Evolutionary conservation across 2,329 filamentous ascomycete genomes (phyloP), one percentile per base, ranked within the genome.

Genomic region (Colletotrichum paranaense): DNA sequence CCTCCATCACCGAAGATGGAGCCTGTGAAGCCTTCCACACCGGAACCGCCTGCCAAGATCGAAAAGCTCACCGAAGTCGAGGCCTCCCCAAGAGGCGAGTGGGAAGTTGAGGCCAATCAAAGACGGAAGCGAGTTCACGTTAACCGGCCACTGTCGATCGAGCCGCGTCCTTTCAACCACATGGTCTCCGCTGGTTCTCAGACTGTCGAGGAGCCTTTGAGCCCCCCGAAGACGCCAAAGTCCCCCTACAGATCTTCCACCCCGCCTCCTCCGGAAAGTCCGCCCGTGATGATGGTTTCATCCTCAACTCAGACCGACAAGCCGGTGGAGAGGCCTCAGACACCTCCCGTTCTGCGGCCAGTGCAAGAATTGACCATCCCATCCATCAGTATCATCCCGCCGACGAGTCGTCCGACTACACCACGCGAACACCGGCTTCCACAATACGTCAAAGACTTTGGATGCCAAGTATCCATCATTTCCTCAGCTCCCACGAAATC

Each of bases 331-430:
- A 74, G 78, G 68, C 69, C 75, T 35, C 53, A 65, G 24, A 49
- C 55, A 26, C 59, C 56, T 12, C 80, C 77, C 4, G n/a, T 52
- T 6, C 5, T 46, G 42, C 62, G 28, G 42, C 68, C 68, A 3
- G 35, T 62, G 9, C 79, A 76, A 28, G 84, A 85, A 76, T 82
- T 90, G 72, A 79, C 87, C 5, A 93, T 98, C 74, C 96, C 96
- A 0, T 94, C 92, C 78, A 99, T 99, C 79, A 93, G 94, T 68
- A 94, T 99, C 64, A 94, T 97, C 77, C 97, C 97, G 38, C 96
- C 97, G 0, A 91, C 89, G 3, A 97, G 95, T 68, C 90, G 93
- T 60, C 95, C 96, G n/a, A 87, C 92, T 5, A 95, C 95, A 2
- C 95, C 95, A 2, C 90, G 89, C 60, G 90, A 92, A 76, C 92